These are phyloP conservation scores for Starmera pachycereana DNA, from an alignment of 805 yeast genomes.

Conservation along the genomic window DNA sequence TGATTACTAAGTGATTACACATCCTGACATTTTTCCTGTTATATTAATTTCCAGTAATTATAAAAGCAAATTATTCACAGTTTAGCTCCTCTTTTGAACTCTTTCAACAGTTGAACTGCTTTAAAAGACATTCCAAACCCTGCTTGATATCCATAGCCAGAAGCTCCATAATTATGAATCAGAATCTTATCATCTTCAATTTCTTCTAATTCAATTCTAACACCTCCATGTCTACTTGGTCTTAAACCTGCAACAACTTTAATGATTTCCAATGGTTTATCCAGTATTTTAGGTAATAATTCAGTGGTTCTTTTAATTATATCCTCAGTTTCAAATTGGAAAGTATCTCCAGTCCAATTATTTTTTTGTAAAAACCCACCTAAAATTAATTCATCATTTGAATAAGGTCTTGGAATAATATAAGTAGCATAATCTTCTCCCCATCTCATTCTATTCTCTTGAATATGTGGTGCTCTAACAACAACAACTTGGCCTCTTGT, in stretches of 20 bases:
- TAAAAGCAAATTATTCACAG: too few species aligned
- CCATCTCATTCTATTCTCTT: slow-evolving; percentile 50
- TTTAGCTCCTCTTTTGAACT: too few species aligned
- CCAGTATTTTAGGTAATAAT: slow-evolving; percentile 39
- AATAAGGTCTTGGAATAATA: slow-evolving; percentile 60
- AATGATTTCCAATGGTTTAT: slow-evolving; percentile 37
- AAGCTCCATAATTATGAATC: slow-evolving; percentile 66
- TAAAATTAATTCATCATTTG: slow-evolving; percentile 55
- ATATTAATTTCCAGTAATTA: too few species aligned
- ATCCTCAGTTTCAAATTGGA: slow-evolving; percentile 45
- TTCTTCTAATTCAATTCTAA: slow-evolving; percentile 50
- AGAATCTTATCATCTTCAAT: slow-evolving; percentile 31
- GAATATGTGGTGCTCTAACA: slow-evolving; percentile 57
- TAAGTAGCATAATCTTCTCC: slow-evolving; percentile 55
- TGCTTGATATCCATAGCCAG: slow-evolving; percentile 58
- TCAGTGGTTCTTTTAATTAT: slow-evolving; percentile 49
- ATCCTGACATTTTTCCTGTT: too few species aligned
- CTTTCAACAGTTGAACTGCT: slow-evolving; percentile 27
- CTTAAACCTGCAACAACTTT: slow-evolving; percentile 67
- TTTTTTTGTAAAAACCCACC: slow-evolving; percentile 68
- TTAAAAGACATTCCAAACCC: slow-evolving; percentile 49
- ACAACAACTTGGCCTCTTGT: slow-evolving; percentile 76
- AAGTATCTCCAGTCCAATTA: slow-evolving; percentile 54
- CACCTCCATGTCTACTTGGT: slow-evolving; percentile 71
- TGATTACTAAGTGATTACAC: too few species aligned